Evolutionary conservation across 768 basidiomycete species (phyloP), one percentile per base, ranked within the genome.

Genomic region (Gloeopeniophorella convolvens): DNA sequence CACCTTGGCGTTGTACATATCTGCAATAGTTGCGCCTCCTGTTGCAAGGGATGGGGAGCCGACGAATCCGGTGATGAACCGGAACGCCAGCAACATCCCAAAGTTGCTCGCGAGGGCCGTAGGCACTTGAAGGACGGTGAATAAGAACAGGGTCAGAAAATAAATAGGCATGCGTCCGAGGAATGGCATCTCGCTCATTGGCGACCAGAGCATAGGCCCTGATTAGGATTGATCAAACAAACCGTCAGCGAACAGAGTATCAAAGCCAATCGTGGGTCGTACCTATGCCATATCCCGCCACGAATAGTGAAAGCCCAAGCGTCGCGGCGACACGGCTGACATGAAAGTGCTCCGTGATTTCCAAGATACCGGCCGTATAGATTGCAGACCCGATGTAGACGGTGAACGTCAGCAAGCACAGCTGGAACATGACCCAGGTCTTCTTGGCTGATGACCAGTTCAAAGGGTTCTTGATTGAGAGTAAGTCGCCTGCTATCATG

Each of bases 31-130:
- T 16, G 65, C 65, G 21, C 63, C 64, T 10, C 66, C 66, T 5
- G 67, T 69, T 3, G 68, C 67, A 12, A 69, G 63, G 15, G 62
- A 54, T 20, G 68, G 67, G 18, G 62, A 64, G 3, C 66, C 66
- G 18, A 65, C 54, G 48, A 69, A 66, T n/a, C 66, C 68, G 1
- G 68, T 64, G 16, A 68, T 52, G 54, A 69, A 68, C n/a, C 68
- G 64, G 57, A 68, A 62, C 5, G 63, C 66, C 32, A 69, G 49
- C 32, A 68, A 56, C 44, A 63, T 64, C 34, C 48, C 59, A 20
- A 67, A 58, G 48, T 64, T 69, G 23, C 40, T 59, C 16, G 66
- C 57, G 7, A 65, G 58, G 24, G 66, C 63, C 15, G 64, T 67
- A 4, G 68, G 67, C 2, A 69, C 60, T 46, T 68, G 67, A 39